Conservation (phyloP, 1,284 basidiomycete species). For the Microbotryomycetes sp. region DNA sequence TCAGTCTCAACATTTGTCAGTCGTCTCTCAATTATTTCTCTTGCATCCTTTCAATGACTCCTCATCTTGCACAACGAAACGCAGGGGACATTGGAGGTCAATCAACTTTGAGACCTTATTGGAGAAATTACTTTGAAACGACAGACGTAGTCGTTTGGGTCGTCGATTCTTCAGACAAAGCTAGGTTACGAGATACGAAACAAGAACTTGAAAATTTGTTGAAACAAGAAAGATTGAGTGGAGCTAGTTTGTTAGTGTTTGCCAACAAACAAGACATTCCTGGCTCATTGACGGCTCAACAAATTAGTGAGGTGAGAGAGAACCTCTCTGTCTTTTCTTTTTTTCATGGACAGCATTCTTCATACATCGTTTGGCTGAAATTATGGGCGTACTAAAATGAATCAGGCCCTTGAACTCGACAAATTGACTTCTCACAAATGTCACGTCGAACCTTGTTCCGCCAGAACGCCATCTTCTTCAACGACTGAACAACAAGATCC, state of each 20-base stretch:
- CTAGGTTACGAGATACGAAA: conserved; percentile 82
- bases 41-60: neutral
- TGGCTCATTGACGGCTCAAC: conserved; percentile 71
- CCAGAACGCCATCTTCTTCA: neutral
- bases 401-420: conserved; percentile 21
- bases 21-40: conserved; percentile 22
- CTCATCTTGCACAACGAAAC: conserved; percentile 40
- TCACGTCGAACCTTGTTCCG: conserved; percentile 4
- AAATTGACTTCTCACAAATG: conserved; percentile 20
- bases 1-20: conserved; percentile 87
- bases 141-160: conserved; percentile 99
- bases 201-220: conserved; percentile 78
- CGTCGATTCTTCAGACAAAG: conserved; percentile 85
- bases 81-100: conserved; percentile 96
- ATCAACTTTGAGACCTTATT: conserved; percentile 88
- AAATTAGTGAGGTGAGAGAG: conserved; percentile 77
- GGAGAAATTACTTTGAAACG: conserved; percentile 98
- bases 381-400: too few species aligned
- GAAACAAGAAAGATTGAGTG: conserved; percentile 86
- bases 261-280: conserved; percentile 98
- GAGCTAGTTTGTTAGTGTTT: conserved; percentile 89
- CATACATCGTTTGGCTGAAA: too few species aligned
- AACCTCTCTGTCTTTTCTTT: neutral
- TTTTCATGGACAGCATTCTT: neutral
- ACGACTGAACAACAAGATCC: neutral